phyloP scores from a whole-genome alignment of 2,329 filamentous ascomycete genomes.

The Verticillium klebahnii region DNA sequence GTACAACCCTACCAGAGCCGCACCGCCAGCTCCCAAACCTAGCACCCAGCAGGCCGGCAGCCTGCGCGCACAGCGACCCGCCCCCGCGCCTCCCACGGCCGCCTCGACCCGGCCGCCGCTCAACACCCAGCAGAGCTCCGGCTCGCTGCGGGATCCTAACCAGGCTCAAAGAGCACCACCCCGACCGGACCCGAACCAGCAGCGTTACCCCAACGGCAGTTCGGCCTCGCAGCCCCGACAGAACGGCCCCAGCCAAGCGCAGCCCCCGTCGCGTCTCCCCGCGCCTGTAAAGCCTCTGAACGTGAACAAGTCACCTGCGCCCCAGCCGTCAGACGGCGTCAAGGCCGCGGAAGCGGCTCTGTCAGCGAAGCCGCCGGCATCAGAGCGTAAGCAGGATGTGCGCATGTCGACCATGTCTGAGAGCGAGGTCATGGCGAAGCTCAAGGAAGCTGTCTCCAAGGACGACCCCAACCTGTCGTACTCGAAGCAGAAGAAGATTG shows the following conservation, averaged over 20 bases:
- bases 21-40: constrained; percentile 71
- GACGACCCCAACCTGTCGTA: constrained; percentile 93
- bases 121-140: constrained; percentile 45
- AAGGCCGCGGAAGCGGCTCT: constrained; percentile 89
- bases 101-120: constrained; percentile 40
- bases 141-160: constrained; percentile 35
- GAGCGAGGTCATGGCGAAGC: constrained; percentile 91
- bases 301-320: constrained; percentile 59
- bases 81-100: constrained; percentile 62
- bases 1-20: constrained; percentile 81
- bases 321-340: constrained; percentile 59
- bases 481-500: constrained; percentile 99
- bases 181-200: constrained; percentile 33
- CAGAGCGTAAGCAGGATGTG: constrained; percentile 81
- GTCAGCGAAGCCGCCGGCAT: constrained; percentile 72
- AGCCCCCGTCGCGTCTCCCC: constrained; percentile 44
- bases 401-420: constrained; percentile 99
- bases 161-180: constrained; percentile 37
- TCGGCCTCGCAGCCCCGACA: constrained; percentile 46
- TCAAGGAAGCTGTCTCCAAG: constrained; percentile 92
- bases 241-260: constrained; percentile 20
- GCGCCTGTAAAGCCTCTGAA: constrained; percentile 73
- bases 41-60: constrained; percentile 49
- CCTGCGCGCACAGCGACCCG: constrained; percentile 71
- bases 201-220: constrained; percentile 50